phyloP scores from a whole-genome alignment of 2,329 filamentous ascomycete genomes.

The Penicillium sp. region DNA sequence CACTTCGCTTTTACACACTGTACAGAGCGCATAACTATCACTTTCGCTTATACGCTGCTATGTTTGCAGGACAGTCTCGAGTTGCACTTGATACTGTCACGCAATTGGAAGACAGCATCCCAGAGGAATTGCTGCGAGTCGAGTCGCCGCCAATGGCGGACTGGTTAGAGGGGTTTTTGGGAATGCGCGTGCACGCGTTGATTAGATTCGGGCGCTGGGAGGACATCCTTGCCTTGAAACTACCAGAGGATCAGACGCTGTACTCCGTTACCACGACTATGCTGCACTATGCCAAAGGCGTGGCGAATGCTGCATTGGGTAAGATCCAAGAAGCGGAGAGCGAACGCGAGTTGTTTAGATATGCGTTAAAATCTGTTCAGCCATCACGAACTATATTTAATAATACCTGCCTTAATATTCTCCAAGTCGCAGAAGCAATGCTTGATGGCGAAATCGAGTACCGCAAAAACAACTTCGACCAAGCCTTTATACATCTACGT shows the following conservation, averaged over 20 bases:
- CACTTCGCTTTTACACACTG: slow-evolving; percentile 68
- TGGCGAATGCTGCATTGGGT: slow-evolving; percentile 59
- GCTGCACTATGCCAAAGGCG: slow-evolving; percentile 60
- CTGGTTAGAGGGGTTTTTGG: slow-evolving; percentile 16
- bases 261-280: slow-evolving; percentile 66
- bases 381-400: slow-evolving; percentile 61
- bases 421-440: slow-evolving; percentile 57
- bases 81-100: slow-evolving; percentile 57
- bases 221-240: slow-evolving; percentile 14
- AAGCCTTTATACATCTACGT: slow-evolving; percentile 55
- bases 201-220: slow-evolving; percentile 17
- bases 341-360: slow-evolving; percentile 48
- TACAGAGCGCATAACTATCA: slow-evolving; percentile 71
- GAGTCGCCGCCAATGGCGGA: slow-evolving; percentile 18
- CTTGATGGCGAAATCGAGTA: slow-evolving; percentile 63
- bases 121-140: slow-evolving; percentile 53
- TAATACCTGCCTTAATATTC: slow-evolving; percentile 58
- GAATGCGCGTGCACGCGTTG: slow-evolving; percentile 14
- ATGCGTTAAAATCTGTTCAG: slow-evolving; percentile 50
- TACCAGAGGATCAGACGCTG: slow-evolving; percentile 43
- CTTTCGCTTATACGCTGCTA: slow-evolving; percentile 67
- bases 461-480: slow-evolving; percentile 51
- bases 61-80: slow-evolving; percentile 65
- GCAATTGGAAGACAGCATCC: slow-evolving; percentile 56
- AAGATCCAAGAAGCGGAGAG: slow-evolving; percentile 39